phyloP scores from a whole-genome alignment of 768 basidiomycete genomes.

The Termitomyces sp. region DNA sequence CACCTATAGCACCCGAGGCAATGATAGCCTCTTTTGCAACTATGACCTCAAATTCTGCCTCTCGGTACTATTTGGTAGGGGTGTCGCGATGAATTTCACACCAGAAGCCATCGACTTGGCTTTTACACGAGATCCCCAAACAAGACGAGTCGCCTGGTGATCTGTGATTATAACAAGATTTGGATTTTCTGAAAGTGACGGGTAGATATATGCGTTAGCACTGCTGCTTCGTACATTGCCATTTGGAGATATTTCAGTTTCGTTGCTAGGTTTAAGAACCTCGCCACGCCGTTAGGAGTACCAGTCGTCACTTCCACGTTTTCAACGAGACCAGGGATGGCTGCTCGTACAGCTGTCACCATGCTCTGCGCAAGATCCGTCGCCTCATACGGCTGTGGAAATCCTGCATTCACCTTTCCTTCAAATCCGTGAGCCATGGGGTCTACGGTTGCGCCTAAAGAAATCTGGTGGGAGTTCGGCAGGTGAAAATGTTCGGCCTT shows the following conservation, averaged over 20 bases:
- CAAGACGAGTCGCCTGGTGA: conserved; percentile 8
- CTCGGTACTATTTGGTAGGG: neutral
- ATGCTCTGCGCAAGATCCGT: neutral
- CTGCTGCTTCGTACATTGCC: conserved; percentile 11
- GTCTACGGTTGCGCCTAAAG: conserved; percentile 5
- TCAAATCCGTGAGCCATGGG: conserved; percentile 2
- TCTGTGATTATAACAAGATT: conserved; percentile 8
- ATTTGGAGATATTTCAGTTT: neutral
- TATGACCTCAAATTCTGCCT: neutral
- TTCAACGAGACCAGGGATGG: conserved; percentile 5
- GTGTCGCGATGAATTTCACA: conserved; percentile 6
- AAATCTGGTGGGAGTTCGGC: conserved; percentile 4
- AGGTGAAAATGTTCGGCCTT: conserved; percentile 7
- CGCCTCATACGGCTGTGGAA: conserved; percentile 11
- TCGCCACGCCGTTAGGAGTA: conserved; percentile 7
- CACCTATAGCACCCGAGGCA: conserved; percentile 8
- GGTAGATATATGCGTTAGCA: conserved; percentile 11
- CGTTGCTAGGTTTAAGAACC: conserved; percentile 13
- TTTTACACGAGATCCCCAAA: neutral
- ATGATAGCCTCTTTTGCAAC: conserved; percentile 5
- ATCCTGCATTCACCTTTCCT: conserved; percentile 11
- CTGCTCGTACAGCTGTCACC: neutral
- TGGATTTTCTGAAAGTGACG: conserved; percentile 4
- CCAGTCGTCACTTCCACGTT: conserved; percentile 11
- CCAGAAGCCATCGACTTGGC: conserved; percentile 4